These are phyloP conservation scores for Cutaneotrichosporon cavernicola DNA, from an alignment of 1,284 basidiomycete species.

Conservation along the genomic window DNA sequence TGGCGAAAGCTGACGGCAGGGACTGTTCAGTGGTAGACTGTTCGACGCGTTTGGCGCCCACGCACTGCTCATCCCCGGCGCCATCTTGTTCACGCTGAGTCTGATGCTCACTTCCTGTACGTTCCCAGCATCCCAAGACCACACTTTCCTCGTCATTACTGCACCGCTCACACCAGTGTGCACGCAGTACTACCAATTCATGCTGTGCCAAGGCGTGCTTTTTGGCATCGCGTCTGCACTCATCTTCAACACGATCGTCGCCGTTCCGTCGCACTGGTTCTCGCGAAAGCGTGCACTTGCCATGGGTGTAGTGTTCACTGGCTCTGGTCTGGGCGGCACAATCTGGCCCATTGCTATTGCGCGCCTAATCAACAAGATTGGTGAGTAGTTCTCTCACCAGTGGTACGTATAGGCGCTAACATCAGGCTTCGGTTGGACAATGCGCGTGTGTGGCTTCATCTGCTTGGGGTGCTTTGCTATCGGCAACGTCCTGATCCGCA, in stretches of 20 bases:
- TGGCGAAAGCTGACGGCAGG: conserved; percentile 39
- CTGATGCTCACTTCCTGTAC: conserved; percentile 20
- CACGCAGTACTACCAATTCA: conserved; percentile 61
- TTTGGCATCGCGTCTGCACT: conserved; percentile 48
- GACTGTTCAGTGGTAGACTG: conserved; percentile 31
- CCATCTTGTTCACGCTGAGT: conserved; percentile 55
- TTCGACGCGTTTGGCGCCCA: conserved; percentile 38
- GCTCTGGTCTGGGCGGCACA: conserved; percentile 49
- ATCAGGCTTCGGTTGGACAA: conserved; percentile 30
- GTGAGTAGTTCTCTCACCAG: conserved; percentile 3
- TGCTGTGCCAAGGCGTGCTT: conserved; percentile 33
- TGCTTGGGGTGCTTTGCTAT: conserved; percentile 28
- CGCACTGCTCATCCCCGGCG: conserved; percentile 55
- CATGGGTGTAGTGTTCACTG: conserved; percentile 37
- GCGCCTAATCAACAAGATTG: conserved; percentile 14
- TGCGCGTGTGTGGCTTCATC: conserved; percentile 36
- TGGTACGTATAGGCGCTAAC: not conserved
- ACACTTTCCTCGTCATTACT: not conserved
- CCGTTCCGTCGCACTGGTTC: conserved; percentile 60
- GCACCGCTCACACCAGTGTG: conserved; percentile 49
- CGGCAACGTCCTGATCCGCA: conserved; percentile 26
- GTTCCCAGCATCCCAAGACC: not conserved
- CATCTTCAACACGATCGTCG: conserved; percentile 57
- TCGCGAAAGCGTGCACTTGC: conserved; percentile 32
- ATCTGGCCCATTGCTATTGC: conserved; percentile 20